These are phyloP conservation scores for Rosa chinensis DNA, from an alignment of 306 rosid species.

Conservation along the genomic window DNA sequence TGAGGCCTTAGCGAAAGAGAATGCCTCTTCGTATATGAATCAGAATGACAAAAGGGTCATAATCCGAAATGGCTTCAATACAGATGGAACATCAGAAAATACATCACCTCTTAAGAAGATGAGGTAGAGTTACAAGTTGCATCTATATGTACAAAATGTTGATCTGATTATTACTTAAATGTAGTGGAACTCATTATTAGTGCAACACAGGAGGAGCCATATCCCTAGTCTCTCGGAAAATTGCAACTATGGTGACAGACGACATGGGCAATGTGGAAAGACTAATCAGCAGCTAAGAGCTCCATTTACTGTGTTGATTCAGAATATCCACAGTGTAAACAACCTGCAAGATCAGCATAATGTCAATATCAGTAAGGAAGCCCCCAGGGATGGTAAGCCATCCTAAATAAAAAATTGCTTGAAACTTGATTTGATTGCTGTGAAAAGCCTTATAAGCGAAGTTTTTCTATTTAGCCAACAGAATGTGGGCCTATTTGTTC, in stretches of 20 bases:
- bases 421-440: conserved; percentile 14
- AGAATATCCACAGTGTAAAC: conserved; percentile 53
- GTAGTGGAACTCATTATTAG: conserved; percentile 18
- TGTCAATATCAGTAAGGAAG: conserved; percentile 41
- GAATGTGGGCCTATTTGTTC: conserved; percentile 24
- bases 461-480: conserved; percentile 8
- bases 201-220: conserved; percentile 60
- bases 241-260: conserved; percentile 55
- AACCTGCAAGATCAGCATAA: conserved; percentile 53
- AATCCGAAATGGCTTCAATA: conserved; percentile 43
- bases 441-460: neutral
- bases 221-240: conserved; percentile 53
- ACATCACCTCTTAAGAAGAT: conserved; percentile 51
- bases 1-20: conserved; percentile 90
- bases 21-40: conserved; percentile 58
- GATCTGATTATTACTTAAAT: conserved; percentile 10
- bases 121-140: conserved; percentile 51
- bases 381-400: conserved; percentile 50
- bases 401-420: conserved; percentile 15
- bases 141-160: conserved; percentile 18
- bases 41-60: conserved; percentile 68
- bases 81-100: conserved; percentile 55
- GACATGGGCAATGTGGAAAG: conserved; percentile 52
- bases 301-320: conserved; percentile 80
- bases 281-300: conserved; percentile 62